Evolutionary conservation across 768 basidiomycete species (phyloP), one percentile per base, ranked within the genome.

Genomic region (Myochromella boudieri): DNA sequence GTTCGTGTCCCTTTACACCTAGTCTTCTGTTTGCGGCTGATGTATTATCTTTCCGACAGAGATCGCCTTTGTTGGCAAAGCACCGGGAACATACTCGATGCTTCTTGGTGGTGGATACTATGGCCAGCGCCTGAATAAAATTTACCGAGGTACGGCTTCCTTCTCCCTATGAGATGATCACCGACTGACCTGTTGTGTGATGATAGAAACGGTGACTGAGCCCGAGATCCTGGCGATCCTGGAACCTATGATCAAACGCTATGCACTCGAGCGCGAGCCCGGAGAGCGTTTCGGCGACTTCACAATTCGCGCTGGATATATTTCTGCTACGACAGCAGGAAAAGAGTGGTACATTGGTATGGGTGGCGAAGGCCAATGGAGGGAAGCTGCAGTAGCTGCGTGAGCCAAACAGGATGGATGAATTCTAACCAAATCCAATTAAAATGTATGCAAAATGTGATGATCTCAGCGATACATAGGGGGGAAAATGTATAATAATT

Each of bases 241-340:
- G 18, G 58, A 64, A 46, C 95, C 94, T 0, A 94, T 99, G 90
- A 95, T 99, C 77, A 93, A 91, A 67, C 76, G 80, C 48, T 99
- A 93, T 63, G 92, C 95, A 0, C 71, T 88, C 21, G 94, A 97
- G 65, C 77, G 95, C 37, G 69, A 74, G 3, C 84, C 90, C 7
- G 93, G 91, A 24, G 97, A 99, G 68, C 85, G 74, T 46, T 98
- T 99, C 60, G 97, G 97, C 25, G 97, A 98, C 67, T 99, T 89
- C 64, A 91, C 91, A 25, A 87, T 99, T 52, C 78, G 95, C 37
- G 87, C 82, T 20, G 93, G 95, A 34, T 93, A 95, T 60, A 93
- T 98, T 54, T 78, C 90, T 27, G 78, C 88, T 2, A 94, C 91
- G 0, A 87, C 82, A 1, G 79, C 84, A 28, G 95, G 95, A 14